Conservation (phyloP, 345 rosid genomes). For the Salix viminalis region DNA sequence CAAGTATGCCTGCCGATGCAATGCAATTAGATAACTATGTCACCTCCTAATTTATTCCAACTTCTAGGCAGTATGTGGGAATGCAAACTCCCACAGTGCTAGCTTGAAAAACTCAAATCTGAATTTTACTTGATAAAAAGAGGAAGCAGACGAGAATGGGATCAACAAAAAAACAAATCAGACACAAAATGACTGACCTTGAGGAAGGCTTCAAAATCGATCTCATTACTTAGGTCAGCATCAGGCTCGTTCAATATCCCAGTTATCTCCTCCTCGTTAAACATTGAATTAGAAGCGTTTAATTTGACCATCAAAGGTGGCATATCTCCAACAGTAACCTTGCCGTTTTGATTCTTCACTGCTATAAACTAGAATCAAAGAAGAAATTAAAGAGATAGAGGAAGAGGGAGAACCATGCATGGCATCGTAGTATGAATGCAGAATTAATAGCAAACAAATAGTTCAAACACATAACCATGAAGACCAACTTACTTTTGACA, state of each 20-base stretch:
- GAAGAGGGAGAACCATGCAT: background rate
- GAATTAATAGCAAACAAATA: background rate
- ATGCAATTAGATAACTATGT: constrained; percentile 16
- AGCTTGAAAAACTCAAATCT: background rate
- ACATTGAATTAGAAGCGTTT: constrained; percentile 49
- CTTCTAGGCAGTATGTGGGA: background rate
- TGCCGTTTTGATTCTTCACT: constrained; percentile 56
- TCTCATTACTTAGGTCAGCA: constrained; percentile 42
- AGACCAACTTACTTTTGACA: constrained; percentile 54
- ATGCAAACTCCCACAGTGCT: background rate
- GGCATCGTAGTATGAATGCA: background rate
- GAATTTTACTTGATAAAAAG: background rate
- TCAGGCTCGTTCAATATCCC: constrained; percentile 39
- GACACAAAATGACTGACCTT: constrained; percentile 41
- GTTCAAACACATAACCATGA: constrained; percentile 3
- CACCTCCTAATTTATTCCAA: constrained; percentile 10
- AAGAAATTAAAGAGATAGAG: background rate
- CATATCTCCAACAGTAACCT: constrained; percentile 52
- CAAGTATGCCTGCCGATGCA: constrained; percentile 54
- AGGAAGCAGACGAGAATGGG: background rate
- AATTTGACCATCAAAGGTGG: constrained; percentile 58
- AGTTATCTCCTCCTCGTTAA: constrained; percentile 62
- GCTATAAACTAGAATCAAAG: constrained; percentile 45
- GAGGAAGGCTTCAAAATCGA: constrained; percentile 76
- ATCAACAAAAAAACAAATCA: background rate